Evolutionary conservation across 768 basidiomycete genomes (phyloP).

Genomic region (Mycena rosella): DNA sequence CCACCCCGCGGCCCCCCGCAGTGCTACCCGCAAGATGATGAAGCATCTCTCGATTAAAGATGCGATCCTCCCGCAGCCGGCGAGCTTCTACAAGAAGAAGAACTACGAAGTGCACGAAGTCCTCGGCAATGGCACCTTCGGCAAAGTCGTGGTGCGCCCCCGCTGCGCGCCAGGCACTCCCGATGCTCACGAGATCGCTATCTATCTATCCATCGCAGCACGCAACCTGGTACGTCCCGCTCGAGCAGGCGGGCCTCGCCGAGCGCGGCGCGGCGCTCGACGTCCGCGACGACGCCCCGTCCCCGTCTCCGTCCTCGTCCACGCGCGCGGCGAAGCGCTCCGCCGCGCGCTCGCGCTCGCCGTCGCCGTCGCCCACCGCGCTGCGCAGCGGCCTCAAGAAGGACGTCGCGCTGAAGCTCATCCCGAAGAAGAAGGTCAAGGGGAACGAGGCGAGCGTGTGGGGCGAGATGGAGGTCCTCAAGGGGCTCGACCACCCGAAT

Average conservation of each 20-base stretch:
- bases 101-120: conserved; percentile 78
- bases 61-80: conserved; percentile 82
- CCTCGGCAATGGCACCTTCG: conserved; percentile 89
- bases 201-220: conserved; percentile 51
- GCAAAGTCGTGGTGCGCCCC: conserved; percentile 81
- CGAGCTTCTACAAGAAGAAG: conserved; percentile 91
- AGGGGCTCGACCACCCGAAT: conserved; percentile 91
- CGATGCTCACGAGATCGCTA: no score
- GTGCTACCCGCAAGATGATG: conserved; percentile 43
- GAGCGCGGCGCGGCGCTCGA: conserved; percentile 69
- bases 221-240: conserved; percentile 84
- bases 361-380: conserved; percentile 42
- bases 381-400: conserved; percentile 58
- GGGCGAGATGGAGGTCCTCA: conserved; percentile 94
- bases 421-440: conserved; percentile 95
- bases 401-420: conserved; percentile 90
- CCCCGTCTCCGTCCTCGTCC: no score
- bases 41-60: conserved; percentile 63
- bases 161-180: no score
- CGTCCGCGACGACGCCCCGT: conserved; percentile 19
- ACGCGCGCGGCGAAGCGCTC: conserved; percentile 27
- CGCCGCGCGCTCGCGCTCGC: conserved; percentile 29
- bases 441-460: conserved; percentile 91
- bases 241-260: conserved; percentile 67
- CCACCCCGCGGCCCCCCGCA: no score